phyloP scores from a whole-genome alignment of 257 asterid species.

The Hygrophila difformis region DNA sequence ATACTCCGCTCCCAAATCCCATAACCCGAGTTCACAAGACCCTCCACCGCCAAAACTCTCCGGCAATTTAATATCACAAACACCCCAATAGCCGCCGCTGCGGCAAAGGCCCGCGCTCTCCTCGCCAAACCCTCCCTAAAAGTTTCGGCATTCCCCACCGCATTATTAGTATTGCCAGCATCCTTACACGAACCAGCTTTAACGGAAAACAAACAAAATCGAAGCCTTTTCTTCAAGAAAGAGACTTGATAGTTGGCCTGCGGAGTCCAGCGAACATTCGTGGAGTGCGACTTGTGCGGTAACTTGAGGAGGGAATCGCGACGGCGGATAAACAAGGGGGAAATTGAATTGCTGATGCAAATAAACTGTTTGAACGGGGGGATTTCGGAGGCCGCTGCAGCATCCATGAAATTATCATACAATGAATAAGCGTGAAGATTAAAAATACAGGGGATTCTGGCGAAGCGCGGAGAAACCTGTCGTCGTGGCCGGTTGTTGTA shows the following conservation, averaged over 20 bases:
- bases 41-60: constrained; percentile 62
- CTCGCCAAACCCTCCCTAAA: constrained; percentile 28
- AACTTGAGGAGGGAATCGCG: constrained; percentile 24
- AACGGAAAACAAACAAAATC: constrained; percentile 5
- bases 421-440: too few relatives aligned
- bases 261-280: constrained; percentile 22
- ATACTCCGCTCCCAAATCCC: constrained; percentile 57
- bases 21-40: constrained; percentile 34
- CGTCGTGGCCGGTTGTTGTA: too few relatives aligned
- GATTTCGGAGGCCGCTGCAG: constrained; percentile 37
- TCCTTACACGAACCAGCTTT: constrained; percentile 16
- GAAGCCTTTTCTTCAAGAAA: constrained; percentile 2
- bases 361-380: constrained; percentile 24
- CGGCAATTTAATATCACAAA: constrained; percentile 42
- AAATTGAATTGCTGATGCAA: constrained; percentile 16
- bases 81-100: constrained; percentile 50
- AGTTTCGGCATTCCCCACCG: constrained; percentile 9
- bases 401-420: constrained; percentile 62
- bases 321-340: constrained; percentile 19
- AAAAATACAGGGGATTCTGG: too few relatives aligned
- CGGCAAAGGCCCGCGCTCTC: constrained; percentile 44
- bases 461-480: too few relatives aligned
- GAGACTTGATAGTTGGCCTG: constrained; percentile 17
- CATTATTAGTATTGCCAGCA: constrained; percentile 3
- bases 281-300: constrained; percentile 20